Percentiles rank a stretch among this genome's conserved stretches.
These are phyloP conservation scores for Salinomyces thailandicus DNA, from an alignment of 2,329 filamentous ascomycete genomes.

Conservation along the genomic window DNA sequence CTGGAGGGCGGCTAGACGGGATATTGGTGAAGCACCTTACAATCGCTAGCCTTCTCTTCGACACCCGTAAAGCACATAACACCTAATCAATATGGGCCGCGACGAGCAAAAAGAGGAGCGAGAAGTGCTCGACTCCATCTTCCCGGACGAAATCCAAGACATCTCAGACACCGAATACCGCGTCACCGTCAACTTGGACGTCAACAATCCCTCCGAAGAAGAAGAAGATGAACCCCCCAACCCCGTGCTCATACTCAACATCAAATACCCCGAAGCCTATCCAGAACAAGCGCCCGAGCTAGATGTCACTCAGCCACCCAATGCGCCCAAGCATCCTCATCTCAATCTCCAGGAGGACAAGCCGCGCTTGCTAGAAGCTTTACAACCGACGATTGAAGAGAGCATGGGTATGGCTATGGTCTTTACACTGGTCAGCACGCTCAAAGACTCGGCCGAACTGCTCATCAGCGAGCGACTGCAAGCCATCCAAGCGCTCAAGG, in stretches of 20 bases:
- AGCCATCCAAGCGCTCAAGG: conserved; percentile 45
- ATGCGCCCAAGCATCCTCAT: conserved; percentile 57
- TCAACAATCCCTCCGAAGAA: conserved; percentile 48
- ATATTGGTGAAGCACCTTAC: too few relatives aligned
- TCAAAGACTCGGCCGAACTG: conserved; percentile 86
- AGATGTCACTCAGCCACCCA: conserved; percentile 64
- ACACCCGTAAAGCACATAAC: too few relatives aligned
- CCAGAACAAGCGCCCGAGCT: conserved; percentile 78
- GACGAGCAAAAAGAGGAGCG: conserved; percentile 95
- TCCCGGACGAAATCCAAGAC: conserved; percentile 95
- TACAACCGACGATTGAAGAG: conserved; percentile 72
- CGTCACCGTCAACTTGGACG: conserved; percentile 75
- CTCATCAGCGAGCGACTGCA: conserved; percentile 65
- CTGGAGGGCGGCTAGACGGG: too few relatives aligned
- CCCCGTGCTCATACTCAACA: conserved; percentile 64
- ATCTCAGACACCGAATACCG: conserved; percentile 83
- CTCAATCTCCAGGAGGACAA: conserved; percentile 78
- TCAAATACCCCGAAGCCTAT: conserved; percentile 83
- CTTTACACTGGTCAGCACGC: conserved; percentile 74
- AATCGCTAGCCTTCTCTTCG: too few relatives aligned
- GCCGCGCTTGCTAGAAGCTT: conserved; percentile 55
- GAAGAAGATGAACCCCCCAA: conserved; percentile 41
- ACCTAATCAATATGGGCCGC: conserved; percentile 32
- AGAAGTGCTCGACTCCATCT: conserved; percentile 96
- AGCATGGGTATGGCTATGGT: conserved; percentile 97